Conservation (phyloP, 1,284 basidiomycete species). For the Sphaerobolus stellatus region DNA sequence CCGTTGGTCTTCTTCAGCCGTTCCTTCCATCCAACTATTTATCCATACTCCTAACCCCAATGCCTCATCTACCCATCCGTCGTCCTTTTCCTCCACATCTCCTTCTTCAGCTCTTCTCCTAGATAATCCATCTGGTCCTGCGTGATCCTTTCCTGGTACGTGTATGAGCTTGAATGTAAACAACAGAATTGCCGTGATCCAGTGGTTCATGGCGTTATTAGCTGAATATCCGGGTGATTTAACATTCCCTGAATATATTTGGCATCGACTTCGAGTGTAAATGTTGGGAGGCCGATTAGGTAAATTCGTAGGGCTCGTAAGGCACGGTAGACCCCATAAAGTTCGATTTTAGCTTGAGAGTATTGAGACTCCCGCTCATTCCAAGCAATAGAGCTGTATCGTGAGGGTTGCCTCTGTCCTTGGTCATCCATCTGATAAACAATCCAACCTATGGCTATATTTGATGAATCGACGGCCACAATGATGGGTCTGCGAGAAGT, state of each 20-base stretch:
- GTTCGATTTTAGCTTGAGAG: conserved; percentile 42
- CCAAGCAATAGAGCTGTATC: conserved; percentile 21
- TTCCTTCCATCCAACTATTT: not conserved
- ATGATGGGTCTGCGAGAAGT: conserved; percentile 22
- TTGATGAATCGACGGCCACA: conserved; percentile 35
- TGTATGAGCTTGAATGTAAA: conserved; percentile 37
- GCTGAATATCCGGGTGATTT: conserved; percentile 39
- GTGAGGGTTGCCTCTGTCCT: conserved; percentile 27
- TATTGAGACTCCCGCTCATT: conserved; percentile 34
- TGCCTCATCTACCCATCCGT: not conserved
- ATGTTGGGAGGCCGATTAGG: conserved; percentile 34
- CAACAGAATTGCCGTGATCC: conserved; percentile 38
- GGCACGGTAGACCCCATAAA: conserved; percentile 39
- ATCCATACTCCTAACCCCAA: not conserved
- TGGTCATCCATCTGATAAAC: conserved; percentile 29
- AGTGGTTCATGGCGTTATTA: conserved; percentile 37
- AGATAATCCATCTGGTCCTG: conserved; percentile 39
- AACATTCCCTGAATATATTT: conserved; percentile 23
- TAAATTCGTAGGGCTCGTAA: conserved; percentile 27
- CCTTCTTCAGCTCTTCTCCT: conserved; percentile 16
- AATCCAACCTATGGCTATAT: conserved; percentile 34
- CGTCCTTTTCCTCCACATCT: not conserved
- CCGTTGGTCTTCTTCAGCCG: not conserved
- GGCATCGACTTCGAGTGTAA: conserved; percentile 28
- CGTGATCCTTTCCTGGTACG: conserved; percentile 20